Percentiles rank a stretch among this genome's conserved stretches.
phyloP scores from a whole-genome alignment of 2,329 filamentous ascomycete genomes.

The Knufia petricola region DNA sequence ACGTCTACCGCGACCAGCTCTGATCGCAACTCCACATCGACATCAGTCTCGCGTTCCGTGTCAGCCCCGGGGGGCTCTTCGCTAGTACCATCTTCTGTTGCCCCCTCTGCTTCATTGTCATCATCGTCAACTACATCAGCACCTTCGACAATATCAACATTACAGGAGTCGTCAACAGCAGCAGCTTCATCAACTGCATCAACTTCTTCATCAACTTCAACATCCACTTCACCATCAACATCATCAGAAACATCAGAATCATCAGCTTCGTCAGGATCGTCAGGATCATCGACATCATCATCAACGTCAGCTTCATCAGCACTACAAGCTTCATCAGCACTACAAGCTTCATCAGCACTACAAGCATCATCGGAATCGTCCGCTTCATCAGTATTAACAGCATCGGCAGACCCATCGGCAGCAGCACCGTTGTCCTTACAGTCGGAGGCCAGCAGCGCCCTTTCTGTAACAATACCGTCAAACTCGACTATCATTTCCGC shows the following conservation, averaged over 20 bases:
- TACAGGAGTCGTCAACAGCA: no score
- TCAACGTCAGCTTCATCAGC: no score
- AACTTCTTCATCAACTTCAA: background rate
- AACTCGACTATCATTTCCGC: constrained; percentile 1
- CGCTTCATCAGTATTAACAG: background rate
- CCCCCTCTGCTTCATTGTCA: no score
- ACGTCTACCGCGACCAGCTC: background rate
- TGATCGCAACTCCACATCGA: background rate
- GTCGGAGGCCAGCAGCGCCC: background rate
- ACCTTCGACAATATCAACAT: no score
- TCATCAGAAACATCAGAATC: background rate
- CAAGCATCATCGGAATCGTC: no score
- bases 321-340: background rate
- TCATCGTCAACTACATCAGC: no score
- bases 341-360: background rate
- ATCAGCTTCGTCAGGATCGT: background rate
- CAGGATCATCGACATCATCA: no score
- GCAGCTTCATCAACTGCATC: no score
- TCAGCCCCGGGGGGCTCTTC: no score
- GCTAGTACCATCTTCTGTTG: no score
- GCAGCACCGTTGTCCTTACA: background rate
- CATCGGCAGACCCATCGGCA: background rate
- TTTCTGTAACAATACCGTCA: background rate
- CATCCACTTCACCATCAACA: background rate
- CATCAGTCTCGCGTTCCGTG: no score